Conservation (phyloP, 768 basidiomycete species). For the Collybia nuda region DNA sequence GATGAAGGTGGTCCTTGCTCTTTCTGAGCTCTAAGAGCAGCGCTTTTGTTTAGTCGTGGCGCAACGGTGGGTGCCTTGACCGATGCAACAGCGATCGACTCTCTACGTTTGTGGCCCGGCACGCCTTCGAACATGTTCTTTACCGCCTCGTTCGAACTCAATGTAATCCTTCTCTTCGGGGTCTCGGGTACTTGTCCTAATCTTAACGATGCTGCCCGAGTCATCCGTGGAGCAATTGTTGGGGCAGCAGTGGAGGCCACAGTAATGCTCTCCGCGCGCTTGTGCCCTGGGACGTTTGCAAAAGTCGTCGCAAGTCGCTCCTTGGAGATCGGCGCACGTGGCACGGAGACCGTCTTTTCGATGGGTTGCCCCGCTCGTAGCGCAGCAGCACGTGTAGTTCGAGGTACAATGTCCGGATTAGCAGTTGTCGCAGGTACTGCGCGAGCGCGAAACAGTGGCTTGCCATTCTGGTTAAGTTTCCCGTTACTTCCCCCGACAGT, state of each 20-base stretch:
- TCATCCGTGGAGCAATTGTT: conserved; percentile 69
- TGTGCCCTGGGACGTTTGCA: conserved; percentile 80
- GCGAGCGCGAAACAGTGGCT: conserved; percentile 63
- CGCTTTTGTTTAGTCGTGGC: conserved; percentile 80
- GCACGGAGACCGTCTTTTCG: conserved; percentile 40
- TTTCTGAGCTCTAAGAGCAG: conserved; percentile 64
- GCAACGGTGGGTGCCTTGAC: conserved; percentile 62
- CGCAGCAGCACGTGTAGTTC: conserved; percentile 72
- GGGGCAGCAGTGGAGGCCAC: conserved; percentile 81
- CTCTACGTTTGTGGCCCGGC: conserved; percentile 81
- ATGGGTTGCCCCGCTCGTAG: conserved; percentile 62
- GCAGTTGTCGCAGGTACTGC: conserved; percentile 59
- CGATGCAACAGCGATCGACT: conserved; percentile 71
- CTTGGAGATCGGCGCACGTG: conserved; percentile 57
- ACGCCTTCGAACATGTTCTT: conserved; percentile 72
- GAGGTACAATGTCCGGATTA: conserved; percentile 72
- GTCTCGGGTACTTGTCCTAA: conserved; percentile 48
- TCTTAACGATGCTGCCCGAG: conserved; percentile 70
- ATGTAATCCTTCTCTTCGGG: conserved; percentile 36
- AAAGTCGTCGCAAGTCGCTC: conserved; percentile 67
- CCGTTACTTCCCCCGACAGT: conserved; percentile 34
- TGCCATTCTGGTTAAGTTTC: conserved; percentile 41
- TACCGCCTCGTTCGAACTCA: conserved; percentile 30
- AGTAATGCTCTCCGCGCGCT: conserved; percentile 61
- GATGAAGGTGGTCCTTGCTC: conserved; percentile 62